Evolutionary conservation across 2,329 filamentous ascomycete genomes (phyloP).

Genomic region (Pseudocercospora eumusae): DNA sequence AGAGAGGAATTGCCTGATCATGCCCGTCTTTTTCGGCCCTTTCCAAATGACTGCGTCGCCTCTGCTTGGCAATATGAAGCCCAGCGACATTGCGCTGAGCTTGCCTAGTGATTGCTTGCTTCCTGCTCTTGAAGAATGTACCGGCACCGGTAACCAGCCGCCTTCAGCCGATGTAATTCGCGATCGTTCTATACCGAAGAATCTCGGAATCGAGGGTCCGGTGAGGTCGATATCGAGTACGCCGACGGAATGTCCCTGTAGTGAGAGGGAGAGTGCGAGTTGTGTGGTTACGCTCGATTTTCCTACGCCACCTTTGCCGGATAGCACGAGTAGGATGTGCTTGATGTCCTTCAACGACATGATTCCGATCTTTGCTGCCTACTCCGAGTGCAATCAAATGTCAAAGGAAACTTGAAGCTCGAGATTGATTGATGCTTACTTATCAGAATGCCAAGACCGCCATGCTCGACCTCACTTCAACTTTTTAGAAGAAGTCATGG

Average conservation of each 20-base stretch:
- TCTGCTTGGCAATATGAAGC: conserved; percentile 79
- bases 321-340: conserved; percentile 80
- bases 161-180: conserved; percentile 90
- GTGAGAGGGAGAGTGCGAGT: conserved; percentile 82
- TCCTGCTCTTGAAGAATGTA: conserved; percentile 58
- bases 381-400: too few species aligned
- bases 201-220: conserved; percentile 91
- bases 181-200: conserved; percentile 83
- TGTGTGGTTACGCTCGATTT: conserved; percentile 98
- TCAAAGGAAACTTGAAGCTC: background rate
- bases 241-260: conserved; percentile 84
- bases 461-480: too few species aligned
- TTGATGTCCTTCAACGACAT: conserved; percentile 73
- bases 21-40: conserved; percentile 97
- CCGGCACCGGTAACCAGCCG: conserved; percentile 86
- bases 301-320: conserved; percentile 95
- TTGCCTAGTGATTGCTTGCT: conserved; percentile 54
- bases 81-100: conserved; percentile 85
- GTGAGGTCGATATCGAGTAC: conserved; percentile 96
- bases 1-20: conserved; percentile 93
- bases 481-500: too few species aligned
- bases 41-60: conserved; percentile 96
- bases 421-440: conserved; percentile 4
- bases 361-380: too few species aligned
- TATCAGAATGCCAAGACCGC: too few species aligned